Evolutionary conservation across 805 yeast species (phyloP), one percentile per base, ranked within the genome.

Genomic region (Candida loeiensis): DNA sequence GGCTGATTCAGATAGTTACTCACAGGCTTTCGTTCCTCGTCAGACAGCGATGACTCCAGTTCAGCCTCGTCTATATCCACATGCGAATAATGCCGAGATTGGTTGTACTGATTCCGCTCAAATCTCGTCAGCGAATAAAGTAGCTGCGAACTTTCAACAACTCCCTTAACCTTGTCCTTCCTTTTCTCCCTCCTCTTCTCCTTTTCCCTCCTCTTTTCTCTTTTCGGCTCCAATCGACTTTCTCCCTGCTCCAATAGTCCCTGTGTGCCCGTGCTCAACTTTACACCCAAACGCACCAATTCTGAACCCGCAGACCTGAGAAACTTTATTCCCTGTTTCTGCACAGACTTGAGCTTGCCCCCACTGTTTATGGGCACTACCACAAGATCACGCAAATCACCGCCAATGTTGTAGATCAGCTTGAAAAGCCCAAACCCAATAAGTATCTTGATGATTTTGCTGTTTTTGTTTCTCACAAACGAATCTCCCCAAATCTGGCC

Each of bases 1-100:
- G 98, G 98, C 56, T 87, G 97, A 54, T 86, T 79, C 1, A 95
- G 87, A 59, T 89, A 88, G 15, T 85, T 68, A 62, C 95, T 85
- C 4, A 84, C 71, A 13, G 60, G 37, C 40, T 66, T 73, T 3
- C 32, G 18, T 13, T 56, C 61, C 17, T 63, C 63, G 4, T 58
- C 66, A 4, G 46, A 49, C 8, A 55, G 63, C 4, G 53, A 59
- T 1, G 49, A 50, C 12, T 40, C 47, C 9, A 39, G 45, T 21
- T 39, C 34, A 2, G 32, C 45, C 12, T 47, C 49, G 8, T 52
- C 63, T 2, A 53, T 30, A 12, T 44, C 50, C 13, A 61, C 51
- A 29, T 54, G 52, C 4, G 64, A 58, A 43, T 64, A 65, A 20
- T 52, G 48, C 41, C 56, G 55, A 6, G 52, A 49, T 30, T 55